phyloP scores from a whole-genome alignment of 345 rosid species.

The Anacardium occidentale region DNA sequence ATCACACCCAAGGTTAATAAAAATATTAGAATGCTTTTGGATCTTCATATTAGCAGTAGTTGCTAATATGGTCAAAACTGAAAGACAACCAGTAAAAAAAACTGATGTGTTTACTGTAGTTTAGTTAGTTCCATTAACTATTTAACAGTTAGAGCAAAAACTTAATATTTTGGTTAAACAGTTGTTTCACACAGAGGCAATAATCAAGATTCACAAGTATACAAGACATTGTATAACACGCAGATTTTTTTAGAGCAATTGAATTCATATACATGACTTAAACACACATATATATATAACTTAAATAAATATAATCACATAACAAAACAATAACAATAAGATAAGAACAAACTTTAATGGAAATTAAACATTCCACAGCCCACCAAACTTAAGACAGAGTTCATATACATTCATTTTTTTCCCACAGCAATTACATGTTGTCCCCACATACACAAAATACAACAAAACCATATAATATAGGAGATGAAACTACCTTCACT shows the following conservation, averaged over 20 bases:
- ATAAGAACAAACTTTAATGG: neutral
- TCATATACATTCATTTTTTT: neutral
- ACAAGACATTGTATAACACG: neutral
- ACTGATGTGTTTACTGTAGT: no score
- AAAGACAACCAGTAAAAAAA: no score
- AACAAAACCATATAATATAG: slow-evolving; percentile 34
- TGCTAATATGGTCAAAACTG: neutral
- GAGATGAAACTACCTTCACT: slow-evolving; percentile 96
- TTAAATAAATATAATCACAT: neutral
- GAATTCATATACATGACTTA: neutral
- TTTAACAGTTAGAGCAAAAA: neutral
- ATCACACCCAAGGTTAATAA: neutral
- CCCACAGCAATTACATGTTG: slow-evolving; percentile 10
- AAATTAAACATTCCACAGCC: slow-evolving; percentile 7
- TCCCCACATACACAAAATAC: slow-evolving; percentile 31
- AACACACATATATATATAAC: no score
- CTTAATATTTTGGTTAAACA: neutral
- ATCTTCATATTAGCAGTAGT: neutral
- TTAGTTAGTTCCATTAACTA: neutral
- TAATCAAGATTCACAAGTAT: neutral
- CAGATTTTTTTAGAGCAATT: neutral
- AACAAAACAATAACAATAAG: neutral
- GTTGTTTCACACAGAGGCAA: neutral
- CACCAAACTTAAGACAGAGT: neutral
- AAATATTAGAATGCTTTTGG: neutral